Percentiles rank a stretch among this genome's conserved stretches.
Conservation (phyloP, 2,329 filamentous ascomycete species). For the Phialophora tarda region DNA sequence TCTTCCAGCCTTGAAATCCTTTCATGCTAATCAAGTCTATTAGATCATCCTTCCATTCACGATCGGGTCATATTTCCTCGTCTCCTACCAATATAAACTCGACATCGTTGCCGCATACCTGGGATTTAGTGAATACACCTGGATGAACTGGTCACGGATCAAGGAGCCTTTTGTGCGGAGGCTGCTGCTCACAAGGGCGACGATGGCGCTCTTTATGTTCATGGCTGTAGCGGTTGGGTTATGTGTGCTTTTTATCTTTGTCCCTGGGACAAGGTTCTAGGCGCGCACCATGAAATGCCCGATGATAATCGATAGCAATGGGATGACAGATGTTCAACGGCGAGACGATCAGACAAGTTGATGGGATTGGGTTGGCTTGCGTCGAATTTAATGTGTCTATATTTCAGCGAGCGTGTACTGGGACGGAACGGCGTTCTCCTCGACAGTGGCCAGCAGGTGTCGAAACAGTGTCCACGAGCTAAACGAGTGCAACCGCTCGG, state of each 20-base stretch:
- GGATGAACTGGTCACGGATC: constrained; percentile 86
- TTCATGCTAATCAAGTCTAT: constrained; percentile 29
- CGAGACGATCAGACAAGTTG: neutral
- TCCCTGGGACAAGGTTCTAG: constrained; percentile 71
- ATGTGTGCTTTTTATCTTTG: constrained; percentile 89
- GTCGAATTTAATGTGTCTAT: neutral
- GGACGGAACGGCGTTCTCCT: neutral
- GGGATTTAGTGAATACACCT: constrained; percentile 95
- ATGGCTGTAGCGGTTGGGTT: constrained; percentile 78
- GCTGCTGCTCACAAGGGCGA: constrained; percentile 79
- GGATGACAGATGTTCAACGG: neutral
- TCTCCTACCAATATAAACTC: constrained; percentile 93
- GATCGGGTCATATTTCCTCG: constrained; percentile 83
- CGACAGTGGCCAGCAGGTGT: neutral
- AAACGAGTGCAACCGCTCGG: neutral
- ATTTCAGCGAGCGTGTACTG: neutral
- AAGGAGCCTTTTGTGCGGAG: constrained; percentile 89
- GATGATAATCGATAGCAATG: neutral
- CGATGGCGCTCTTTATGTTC: constrained; percentile 80
- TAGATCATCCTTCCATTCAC: constrained; percentile 87
- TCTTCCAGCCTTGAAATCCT: neutral
- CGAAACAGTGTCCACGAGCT: neutral
- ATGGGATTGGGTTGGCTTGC: neutral
- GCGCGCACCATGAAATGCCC: neutral
- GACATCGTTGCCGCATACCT: constrained; percentile 87